Conservation (phyloP, 805 yeast species). For the Saccharomycopsis sp. region DNA sequence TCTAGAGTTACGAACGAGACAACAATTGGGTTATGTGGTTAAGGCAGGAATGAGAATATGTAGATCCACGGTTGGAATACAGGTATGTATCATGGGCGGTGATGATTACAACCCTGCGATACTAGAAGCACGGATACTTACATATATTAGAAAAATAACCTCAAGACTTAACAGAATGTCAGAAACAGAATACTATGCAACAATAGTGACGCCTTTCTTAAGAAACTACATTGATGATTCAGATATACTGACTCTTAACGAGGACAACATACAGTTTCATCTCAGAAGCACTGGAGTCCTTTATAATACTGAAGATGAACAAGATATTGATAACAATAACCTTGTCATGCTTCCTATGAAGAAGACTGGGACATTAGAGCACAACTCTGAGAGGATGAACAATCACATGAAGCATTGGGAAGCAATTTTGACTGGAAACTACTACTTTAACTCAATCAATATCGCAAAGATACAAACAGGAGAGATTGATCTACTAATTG, state of each 20-base stretch:
- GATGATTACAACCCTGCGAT: constrained; percentile 35
- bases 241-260: constrained; percentile 4
- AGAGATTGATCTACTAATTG: constrained; percentile 28
- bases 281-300: constrained; percentile 31
- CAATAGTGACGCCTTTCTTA: constrained; percentile 35
- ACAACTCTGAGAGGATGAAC: constrained; percentile 24
- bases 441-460: constrained; percentile 32
- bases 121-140: constrained; percentile 42
- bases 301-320: constrained; percentile 33
- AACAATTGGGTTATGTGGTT: constrained; percentile 58
- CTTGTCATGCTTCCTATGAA: constrained; percentile 19
- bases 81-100: constrained; percentile 47
- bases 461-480: not conserved
- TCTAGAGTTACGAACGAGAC: constrained; percentile 45
- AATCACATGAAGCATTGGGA: constrained; percentile 45
- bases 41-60: constrained; percentile 49
- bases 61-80: constrained; percentile 50
- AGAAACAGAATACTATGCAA: constrained; percentile 31
- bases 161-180: constrained; percentile 27
- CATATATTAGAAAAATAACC: constrained; percentile 40
- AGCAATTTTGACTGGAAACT: constrained; percentile 40
- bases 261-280: constrained; percentile 25
- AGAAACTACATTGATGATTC: constrained; percentile 21
- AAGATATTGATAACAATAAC: constrained; percentile 18
- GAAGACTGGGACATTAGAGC: constrained; percentile 22